Base-by-base conservation (phyloP, 768 basidiomycete species). In the Terana coerulea region DNA sequence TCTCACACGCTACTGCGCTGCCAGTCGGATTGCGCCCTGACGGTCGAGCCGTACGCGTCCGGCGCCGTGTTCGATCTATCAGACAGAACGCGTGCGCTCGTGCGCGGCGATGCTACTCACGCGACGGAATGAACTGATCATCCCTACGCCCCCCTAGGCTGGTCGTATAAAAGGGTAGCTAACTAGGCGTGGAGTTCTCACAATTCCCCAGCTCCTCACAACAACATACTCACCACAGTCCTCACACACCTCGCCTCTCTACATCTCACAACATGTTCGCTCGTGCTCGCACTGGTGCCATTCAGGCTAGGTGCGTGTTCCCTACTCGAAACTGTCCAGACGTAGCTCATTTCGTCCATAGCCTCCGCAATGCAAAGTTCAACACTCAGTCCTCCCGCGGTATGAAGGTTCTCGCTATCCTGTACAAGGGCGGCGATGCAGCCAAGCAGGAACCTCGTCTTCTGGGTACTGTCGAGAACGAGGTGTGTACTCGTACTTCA, bases 381-480 rank as follows among this genome's bases (percentile, higher is more conserved):
- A 52, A 55, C 51, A 47, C 49, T 49, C 52, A 55, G 12, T 3
- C 31, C 26, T 59, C 43, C 31, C 21, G 53, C 21, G 24, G 19
- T 26, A 30, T 41, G 29, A 47, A 89, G 84, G 70, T 90, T 60
- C 77, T 91, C 41, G 84, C 84, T 63, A 83, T 89, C 61, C 76
- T 89, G 42, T 89, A 88, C 71, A 74, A 77, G 55, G 88, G 88
- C 61, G 76, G 74, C 62, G 60, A 80, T 53, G 80, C 85, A 52
- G 87, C 88, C 52, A 57, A 69, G 57, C 70, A 84, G 59, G 87
- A 91, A 67, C 78, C 84, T 34, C 83, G 87, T 67, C 80, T 91
- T 22, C 75, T 91, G 21, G 90, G 90, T 45, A 88, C 90, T 17
- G 75, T 81, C 51, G 86, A 93, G 69, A 93, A 92, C 70, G 74